Evolutionary conservation across 768 basidiomycete genomes (phyloP), one percentile per base, ranked within the genome.

Genomic region (Xerocomus potaroensis): DNA sequence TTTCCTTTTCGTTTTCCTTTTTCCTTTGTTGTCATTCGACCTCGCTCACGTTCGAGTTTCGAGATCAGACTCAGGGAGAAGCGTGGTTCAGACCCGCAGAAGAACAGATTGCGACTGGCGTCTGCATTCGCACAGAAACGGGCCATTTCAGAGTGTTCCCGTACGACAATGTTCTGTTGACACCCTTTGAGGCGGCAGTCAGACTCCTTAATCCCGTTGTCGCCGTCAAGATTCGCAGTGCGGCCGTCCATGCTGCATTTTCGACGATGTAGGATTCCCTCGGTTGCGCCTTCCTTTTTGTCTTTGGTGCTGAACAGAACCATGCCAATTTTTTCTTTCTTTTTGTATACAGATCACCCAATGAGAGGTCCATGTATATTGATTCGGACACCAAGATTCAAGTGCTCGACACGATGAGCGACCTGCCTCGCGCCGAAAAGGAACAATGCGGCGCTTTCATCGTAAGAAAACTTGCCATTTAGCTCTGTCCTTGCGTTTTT

Each of bases 391-490:
- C 89, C 2, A 84, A 89, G 18, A 91, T 94, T 43, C 91, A 94
- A 66, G 82, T 93, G 34, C 64, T 94, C 27, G 84, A 90, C 47
- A 77, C 76, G 15, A 78, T 93, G 59, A 54, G 60, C 38, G 77
- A 81, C 50, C 70, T 94, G 22, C 78, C 84, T 9, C 76, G 77
- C 36, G 89, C 91, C 3, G 87, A 93, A 64, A 92, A 91, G 67
- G 90, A 93, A 58, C 91, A 93, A 60, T 91, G 87, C 45, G 91
- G 81, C 14, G 91, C 91, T 15, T 93, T 94, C 65, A 77, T 91
- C 50, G 87, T 88, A 58, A 62, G 85, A 69, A 24, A 31, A 14
- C 41, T 19, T 26, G 4, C 2, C 5, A 10, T 8, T 29, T 33
- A n/a, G n/a, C n/a, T 23, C 26, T 14, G 3, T 23, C 16, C 10